Evolutionary conservation across 805 yeast species (phyloP), one percentile per base, ranked within the genome.

Genomic region (Teunomyces pallodes): DNA sequence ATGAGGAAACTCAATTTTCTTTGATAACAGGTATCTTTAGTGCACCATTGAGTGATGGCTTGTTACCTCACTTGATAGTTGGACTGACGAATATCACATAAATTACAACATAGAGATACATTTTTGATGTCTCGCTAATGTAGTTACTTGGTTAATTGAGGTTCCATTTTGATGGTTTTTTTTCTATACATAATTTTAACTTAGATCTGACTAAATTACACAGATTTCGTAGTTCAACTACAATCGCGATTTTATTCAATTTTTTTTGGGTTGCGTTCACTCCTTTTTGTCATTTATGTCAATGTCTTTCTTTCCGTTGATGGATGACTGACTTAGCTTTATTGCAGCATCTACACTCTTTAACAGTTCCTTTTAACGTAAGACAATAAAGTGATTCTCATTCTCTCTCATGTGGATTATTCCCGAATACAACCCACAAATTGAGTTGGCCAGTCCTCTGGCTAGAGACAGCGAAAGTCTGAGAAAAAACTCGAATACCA

Each of bases 391-490:
- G 30, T 10, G 30, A 38, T 24, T 38, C 26, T 10, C 28, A 16
- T 9, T 16, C 39, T 36, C 28, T 5, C 28, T 10, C 8, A 47
- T 47, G 50, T 43, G 44, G 31, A 47, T 47, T 10, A 38, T 47
- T 28, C 44, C 50, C 3, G 50, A 47, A 33, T 47, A 42, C 26
- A 43, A 42, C 28, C 46, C 50, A 3, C 46, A 47, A 28, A 14
- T 17, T 4, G 41, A 38, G 30, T 9, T 12, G 14, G 8, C 17
- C 6, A 14, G 28, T 7, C 38, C n/a, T 31, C 36, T 20, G 45
- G 20, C 12, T 10, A 26, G 7, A 8, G 27, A n/a, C 17, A n/a
- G 7, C 6, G 41, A 38, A 7, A 17, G 10, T 12, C 26, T 12
- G 14, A 12, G 13, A 16, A 29, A 24, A 12, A 26, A 13, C 26